Conservation (phyloP, 2,329 filamentous ascomycete species). For the Bipolaris victoriae region DNA sequence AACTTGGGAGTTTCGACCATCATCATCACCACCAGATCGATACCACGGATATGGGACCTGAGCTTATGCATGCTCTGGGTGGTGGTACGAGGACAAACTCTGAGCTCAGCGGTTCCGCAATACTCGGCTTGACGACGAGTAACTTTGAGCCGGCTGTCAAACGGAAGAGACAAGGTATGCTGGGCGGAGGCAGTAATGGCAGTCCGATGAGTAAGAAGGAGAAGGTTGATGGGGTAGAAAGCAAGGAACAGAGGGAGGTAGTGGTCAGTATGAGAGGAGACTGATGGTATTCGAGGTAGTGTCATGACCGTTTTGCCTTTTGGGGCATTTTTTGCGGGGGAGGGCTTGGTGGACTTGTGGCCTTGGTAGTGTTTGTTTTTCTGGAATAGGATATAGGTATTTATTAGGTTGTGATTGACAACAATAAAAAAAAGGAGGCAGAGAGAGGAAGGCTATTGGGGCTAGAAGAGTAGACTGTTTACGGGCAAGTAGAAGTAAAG, state of each 20-base stretch:
- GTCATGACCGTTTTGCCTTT: not conserved
- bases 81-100: slow-evolving; percentile 2
- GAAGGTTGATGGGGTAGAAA: slow-evolving; percentile 14
- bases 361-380: not conserved
- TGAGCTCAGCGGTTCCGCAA: slow-evolving; percentile 5
- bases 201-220: slow-evolving; percentile 38
- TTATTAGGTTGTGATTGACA: not conserved
- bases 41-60: slow-evolving; percentile 19
- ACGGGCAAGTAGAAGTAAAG: too few relatives aligned
- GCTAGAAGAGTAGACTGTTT: not conserved
- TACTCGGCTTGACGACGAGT: slow-evolving; percentile 7
- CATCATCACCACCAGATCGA: slow-evolving; percentile 20
- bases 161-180: slow-evolving; percentile 36
- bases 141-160: slow-evolving; percentile 31
- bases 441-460: not conserved
- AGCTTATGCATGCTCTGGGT: slow-evolving; percentile 18
- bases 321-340: not conserved
- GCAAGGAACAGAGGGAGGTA: not conserved
- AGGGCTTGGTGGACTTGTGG: not conserved
- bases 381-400: not conserved
- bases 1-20: slow-evolving; percentile 33
- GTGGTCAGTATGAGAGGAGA: slow-evolving; percentile 6
- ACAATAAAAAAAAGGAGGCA: not conserved
- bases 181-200: slow-evolving; percentile 25
- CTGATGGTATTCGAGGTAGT: not conserved